Evolutionary conservation across 202 grass and related monocot species (phyloP), one percentile per base, ranked within the genome.

Genomic region (Zizania palustris): DNA sequence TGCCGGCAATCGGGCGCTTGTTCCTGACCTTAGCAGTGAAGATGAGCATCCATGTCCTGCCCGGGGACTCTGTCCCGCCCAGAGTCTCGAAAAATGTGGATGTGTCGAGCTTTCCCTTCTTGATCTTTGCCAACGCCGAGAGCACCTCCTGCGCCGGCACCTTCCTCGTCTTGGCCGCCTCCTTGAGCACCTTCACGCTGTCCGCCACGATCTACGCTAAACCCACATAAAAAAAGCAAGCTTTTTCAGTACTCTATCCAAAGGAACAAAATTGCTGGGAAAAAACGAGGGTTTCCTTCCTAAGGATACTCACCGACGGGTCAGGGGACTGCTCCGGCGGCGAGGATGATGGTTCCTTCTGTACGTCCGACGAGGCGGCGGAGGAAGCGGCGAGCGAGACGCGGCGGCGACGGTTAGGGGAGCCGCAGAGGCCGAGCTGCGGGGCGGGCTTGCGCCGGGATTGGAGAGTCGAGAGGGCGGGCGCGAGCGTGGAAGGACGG

Each of bases 1-100:
- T 11, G 6, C 20, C 14, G 15, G 33, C 34, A 42, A 60, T 58
- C 9, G 35, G 42, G 28, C 9, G 11, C 55, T 41, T 19, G 34
- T 12, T 71, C 54, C 40, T 59, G 43, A 87, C 88, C 88, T 97
- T 81, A 5, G 85, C 88, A 44, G 91, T 97, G 85, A 97, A 97
- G 78, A 97, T 86, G 71, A 92, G 94, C 94, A 97, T 97, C 94
- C 91, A 97, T 50, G 94, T 97, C 82, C 87, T 90, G 45, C 94
- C 91, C 0, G 94, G 94, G 2, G 94, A 93, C 82, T 90, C 80
- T 0, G 86, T 89, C 37, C 94, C 94, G 0, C 91, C 94, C 0
- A 97, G 94, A 1, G 82, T 92, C 75, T 93, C 73, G 45, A 97
- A 84, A 81, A 93, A 97, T 39, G 65, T 10, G 12, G 89, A 82